Conservation (phyloP, 2,329 filamentous ascomycete genomes). For the Curvularia eragrostidis region DNA sequence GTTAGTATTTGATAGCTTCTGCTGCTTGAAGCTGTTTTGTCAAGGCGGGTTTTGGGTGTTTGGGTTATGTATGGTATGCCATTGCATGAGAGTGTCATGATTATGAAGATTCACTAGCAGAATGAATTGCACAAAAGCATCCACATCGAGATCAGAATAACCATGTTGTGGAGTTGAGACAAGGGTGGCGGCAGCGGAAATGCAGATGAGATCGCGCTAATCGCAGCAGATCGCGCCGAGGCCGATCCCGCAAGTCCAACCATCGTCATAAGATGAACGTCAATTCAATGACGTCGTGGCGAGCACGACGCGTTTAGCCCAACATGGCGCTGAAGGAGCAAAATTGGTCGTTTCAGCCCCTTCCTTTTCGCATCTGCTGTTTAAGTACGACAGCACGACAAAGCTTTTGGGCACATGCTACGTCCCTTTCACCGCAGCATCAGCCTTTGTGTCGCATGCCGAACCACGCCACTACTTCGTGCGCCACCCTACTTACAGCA, state of each 20-base stretch:
- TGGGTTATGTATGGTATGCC: neutral
- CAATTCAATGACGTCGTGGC: constrained; percentile 29
- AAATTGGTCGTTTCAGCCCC: constrained; percentile 10
- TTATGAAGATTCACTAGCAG: neutral
- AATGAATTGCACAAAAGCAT: neutral
- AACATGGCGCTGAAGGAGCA: constrained; percentile 21
- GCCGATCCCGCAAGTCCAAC: constrained; percentile 15
- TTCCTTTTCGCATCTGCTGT: constrained; percentile 3
- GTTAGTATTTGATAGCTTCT: constrained; percentile 53
- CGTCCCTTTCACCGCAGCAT: constrained; percentile 29
- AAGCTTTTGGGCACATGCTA: constrained; percentile 35
- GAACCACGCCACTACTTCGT: constrained; percentile 17
- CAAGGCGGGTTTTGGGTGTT: neutral
- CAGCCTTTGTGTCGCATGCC: constrained; percentile 27
- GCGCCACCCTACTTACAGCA: constrained; percentile 19
- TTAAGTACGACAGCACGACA: constrained; percentile 12
- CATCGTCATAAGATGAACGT: constrained; percentile 22
- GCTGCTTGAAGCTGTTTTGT: neutral
- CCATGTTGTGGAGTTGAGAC: constrained; percentile 3
- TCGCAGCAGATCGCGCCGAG: constrained; percentile 17
- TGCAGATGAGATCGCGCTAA: constrained; percentile 16
- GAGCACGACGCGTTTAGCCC: constrained; percentile 31
- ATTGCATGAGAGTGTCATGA: neutral
- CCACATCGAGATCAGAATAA: constrained; percentile 2
- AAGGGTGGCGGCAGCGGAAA: constrained; percentile 1